Percentiles rank a stretch among this genome's conserved stretches.
These are phyloP conservation scores for Calonectria montana DNA, from an alignment of 2,329 filamentous ascomycete species.

Conservation along the genomic window DNA sequence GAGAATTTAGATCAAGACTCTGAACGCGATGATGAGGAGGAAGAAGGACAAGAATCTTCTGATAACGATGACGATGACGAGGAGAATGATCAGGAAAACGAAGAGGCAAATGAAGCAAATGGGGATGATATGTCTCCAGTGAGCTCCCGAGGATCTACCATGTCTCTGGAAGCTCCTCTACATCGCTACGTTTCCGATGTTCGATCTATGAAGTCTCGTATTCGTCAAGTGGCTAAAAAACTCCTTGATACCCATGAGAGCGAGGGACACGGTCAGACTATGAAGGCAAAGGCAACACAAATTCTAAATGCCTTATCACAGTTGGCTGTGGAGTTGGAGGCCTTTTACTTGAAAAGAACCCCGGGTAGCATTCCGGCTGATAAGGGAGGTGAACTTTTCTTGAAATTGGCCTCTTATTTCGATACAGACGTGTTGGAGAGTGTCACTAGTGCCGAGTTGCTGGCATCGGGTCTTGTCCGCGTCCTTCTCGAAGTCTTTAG, in stretches of 20 bases:
- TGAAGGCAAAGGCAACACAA: conserved; percentile 81
- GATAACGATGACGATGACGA: conserved; percentile 59
- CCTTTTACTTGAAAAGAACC: conserved; percentile 72
- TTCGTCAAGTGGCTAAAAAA: conserved; percentile 80
- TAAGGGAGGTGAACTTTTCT: conserved; percentile 76
- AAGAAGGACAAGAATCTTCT: conserved; percentile 52
- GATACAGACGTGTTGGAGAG: conserved; percentile 89
- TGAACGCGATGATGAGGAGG: conserved; percentile 46
- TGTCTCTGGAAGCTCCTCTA: conserved; percentile 69
- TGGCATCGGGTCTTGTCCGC: conserved; percentile 90
- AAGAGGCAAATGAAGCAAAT: conserved; percentile 62
- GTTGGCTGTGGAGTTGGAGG: conserved; percentile 78
- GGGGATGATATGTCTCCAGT: conserved; percentile 72
- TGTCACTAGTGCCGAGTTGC: conserved; percentile 93
- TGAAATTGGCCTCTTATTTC: conserved; percentile 83
- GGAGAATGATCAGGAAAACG: conserved; percentile 63
- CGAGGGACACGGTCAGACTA: conserved; percentile 74
- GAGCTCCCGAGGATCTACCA: conserved; percentile 74
- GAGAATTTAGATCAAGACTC: conserved; percentile 45
- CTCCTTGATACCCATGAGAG: conserved; percentile 88
- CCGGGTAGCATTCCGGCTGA: conserved; percentile 57
- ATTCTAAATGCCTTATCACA: conserved; percentile 80
- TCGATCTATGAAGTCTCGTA: conserved; percentile 71
- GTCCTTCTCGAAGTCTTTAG: conserved; percentile 86
- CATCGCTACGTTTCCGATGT: conserved; percentile 59